These are phyloP conservation scores for Noccaea bulbosa DNA, from an alignment of 345 rosid species.

Conservation along the genomic window DNA sequence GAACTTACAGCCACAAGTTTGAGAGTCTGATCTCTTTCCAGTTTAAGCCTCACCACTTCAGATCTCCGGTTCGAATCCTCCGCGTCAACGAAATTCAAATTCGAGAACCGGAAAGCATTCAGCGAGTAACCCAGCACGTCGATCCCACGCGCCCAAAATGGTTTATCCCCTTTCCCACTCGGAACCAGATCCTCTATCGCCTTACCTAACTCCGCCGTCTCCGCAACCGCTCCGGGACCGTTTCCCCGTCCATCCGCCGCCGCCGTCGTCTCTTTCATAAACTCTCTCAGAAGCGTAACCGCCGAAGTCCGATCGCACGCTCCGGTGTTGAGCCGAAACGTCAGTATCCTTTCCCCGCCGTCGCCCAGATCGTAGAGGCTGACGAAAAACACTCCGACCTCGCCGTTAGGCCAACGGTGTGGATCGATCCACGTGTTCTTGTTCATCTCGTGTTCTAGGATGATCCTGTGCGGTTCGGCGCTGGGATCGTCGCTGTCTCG, in stretches of 20 bases:
- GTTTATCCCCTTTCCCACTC: conserved; percentile 66
- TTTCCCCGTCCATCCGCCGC: conserved; percentile 28
- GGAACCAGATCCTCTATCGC: conserved; percentile 82
- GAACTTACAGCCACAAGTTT: conserved; percentile 59
- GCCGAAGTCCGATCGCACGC: conserved; percentile 81
- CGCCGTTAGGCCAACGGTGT: conserved; percentile 38
- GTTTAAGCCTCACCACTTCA: conserved; percentile 56
- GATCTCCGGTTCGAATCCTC: conserved; percentile 50
- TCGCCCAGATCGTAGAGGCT: conserved; percentile 55
- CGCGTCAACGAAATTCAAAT: conserved; percentile 61
- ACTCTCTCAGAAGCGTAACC: conserved; percentile 57
- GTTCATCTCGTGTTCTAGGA: conserved; percentile 79
- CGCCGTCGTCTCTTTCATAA: conserved; percentile 44
- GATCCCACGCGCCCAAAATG: conserved; percentile 86
- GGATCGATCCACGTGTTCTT: conserved; percentile 58
- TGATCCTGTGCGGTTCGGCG: conserved; percentile 47
- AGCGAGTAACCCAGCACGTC: conserved; percentile 91
- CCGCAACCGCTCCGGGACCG: conserved; percentile 23
- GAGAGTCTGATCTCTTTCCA: conserved; percentile 56
- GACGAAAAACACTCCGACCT: conserved; percentile 50
- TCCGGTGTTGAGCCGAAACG: conserved; percentile 65
- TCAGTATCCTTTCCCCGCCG: conserved; percentile 49
- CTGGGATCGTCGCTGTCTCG: conserved; percentile 27
- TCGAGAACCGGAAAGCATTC: conserved; percentile 68
- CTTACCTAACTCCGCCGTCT: conserved; percentile 47